Percentiles rank a stretch among this genome's conserved stretches.
Evolutionary conservation across 371 early-diverging fungal species (phyloP).

Genomic region (Rozella allomycis): DNA sequence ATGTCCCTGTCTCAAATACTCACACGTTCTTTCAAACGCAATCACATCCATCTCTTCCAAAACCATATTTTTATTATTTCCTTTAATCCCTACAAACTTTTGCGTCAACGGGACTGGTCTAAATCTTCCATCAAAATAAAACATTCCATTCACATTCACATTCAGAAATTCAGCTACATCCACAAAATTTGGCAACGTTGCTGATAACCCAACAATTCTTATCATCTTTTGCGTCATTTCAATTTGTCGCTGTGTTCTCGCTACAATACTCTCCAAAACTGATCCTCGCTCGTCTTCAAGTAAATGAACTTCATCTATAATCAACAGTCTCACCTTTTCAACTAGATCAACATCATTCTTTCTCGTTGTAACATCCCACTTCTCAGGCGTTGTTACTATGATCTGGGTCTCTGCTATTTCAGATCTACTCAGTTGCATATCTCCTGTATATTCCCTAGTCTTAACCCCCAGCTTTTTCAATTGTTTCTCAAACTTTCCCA

Average conservation of each 20-base stretch:
- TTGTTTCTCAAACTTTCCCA: conserved; percentile 8
- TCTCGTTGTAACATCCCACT: conserved; percentile 18
- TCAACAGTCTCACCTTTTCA: conserved; percentile 7
- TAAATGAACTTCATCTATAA: conserved; percentile 25
- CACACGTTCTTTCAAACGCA: conserved; percentile 1
- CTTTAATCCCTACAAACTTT: conserved; percentile 9
- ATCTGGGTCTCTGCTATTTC: conserved; percentile 8
- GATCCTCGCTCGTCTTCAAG: conserved; percentile 15
- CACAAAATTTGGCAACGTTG: conserved; percentile 19
- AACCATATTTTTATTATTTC: not conserved
- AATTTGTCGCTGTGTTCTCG: conserved; percentile 8
- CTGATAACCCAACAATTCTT: conserved; percentile 18
- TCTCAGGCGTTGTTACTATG: conserved; percentile 23
- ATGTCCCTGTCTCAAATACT: conserved; percentile 1
- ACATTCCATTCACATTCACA: conserved; percentile 6
- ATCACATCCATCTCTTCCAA: not conserved
- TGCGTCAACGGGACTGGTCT: conserved; percentile 14
- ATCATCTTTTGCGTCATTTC: conserved; percentile 7
- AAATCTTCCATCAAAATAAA: conserved; percentile 11
- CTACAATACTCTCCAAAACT: conserved; percentile 14
- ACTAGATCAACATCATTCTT: conserved; percentile 6
- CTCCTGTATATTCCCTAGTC: conserved; percentile 19
- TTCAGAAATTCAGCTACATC: conserved; percentile 16
- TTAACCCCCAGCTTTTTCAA: conserved; percentile 3
- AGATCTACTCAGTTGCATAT: conserved; percentile 8